Evolutionary conservation across 2,329 filamentous ascomycete species (phyloP), one percentile per base, ranked within the genome.

Genomic region (Pseudogymnoascus sp.): DNA sequence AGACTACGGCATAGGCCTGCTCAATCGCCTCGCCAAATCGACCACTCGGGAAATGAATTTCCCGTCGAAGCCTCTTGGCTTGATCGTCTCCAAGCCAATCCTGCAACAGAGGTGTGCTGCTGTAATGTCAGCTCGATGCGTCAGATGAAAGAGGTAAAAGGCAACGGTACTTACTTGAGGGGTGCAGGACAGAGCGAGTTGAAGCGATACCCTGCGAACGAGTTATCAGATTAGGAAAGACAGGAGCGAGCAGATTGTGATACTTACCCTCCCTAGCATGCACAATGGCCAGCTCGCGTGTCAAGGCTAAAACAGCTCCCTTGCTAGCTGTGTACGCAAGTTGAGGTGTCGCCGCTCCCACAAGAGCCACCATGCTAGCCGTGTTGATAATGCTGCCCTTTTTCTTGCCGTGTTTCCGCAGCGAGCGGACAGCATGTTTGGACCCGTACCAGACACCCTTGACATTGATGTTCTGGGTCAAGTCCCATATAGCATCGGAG

Each of bases 361-460:
- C 86, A 16, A 90, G 75, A 0, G 87, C 87, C 6, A 90, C 88
- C 5, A 90, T 84, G 64, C 85, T 88, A 3, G 86, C 87, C 0
- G 87, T 90, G 75, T 91, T 91, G 78, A 90, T 90, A 70, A 91
- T 84, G 68, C 84, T 87, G 10, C 83, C 86, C 65, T 80, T 82
- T 66, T 77, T 82, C 81, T 91, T 91, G 64, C 82, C 81, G 75
- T 89, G 81, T 72, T 81, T 84, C 64, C 87, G 82, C 73, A 91
- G 77, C 64, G 84, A 84, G 62, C 88, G 74, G 12, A 91, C 82
- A 1, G 88, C 87, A 71, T 91, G 86, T 77, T 91, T 91, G 76
- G 80, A 84, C 34, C 88, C 88, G 69, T 83, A 91, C 88, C 88
- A 91, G 10, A 91, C 88, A 51, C 88, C 88, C 79, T 91, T 91